A percentile compares a stretch with the other conserved stretches of the same genome.
Evolutionary conservation across 169 alveolate genomes (phyloP).

Genomic region (Plasmodium berghei): DNA sequence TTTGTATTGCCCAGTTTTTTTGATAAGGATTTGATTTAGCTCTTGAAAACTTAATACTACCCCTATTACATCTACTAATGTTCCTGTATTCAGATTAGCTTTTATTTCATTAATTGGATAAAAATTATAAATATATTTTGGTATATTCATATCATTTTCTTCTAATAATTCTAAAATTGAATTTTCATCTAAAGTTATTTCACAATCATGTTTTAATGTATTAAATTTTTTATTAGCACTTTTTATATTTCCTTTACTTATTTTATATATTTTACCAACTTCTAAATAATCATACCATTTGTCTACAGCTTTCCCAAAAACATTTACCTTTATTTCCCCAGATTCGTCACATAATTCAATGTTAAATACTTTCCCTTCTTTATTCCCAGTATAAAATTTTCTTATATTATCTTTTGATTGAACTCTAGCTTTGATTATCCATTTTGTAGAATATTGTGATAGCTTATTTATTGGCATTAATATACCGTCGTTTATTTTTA

Average conservation of each 20-base stretch:
- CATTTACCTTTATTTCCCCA: constrained; percentile 82
- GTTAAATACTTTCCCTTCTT: constrained; percentile 66
- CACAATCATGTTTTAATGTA: constrained; percentile 82
- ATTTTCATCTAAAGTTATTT: constrained; percentile 82
- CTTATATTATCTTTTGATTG: constrained; percentile 59
- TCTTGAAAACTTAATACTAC: constrained; percentile 73
- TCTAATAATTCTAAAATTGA: constrained; percentile 80
- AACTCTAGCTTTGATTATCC: constrained; percentile 75
- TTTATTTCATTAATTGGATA: constrained; percentile 78
- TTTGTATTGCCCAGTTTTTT: constrained; percentile 78
- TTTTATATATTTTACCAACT: constrained; percentile 84
- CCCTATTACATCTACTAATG: constrained; percentile 83
- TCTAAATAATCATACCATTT: constrained; percentile 85
- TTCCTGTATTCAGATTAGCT: constrained; percentile 71
- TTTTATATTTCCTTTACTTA: constrained; percentile 83
- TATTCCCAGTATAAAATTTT: constrained; percentile 35
- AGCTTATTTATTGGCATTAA: constrained; percentile 69
- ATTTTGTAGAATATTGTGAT: constrained; percentile 68
- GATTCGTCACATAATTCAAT: constrained; percentile 71
- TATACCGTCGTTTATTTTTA: constrained; percentile 66
- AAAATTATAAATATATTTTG: constrained; percentile 79
- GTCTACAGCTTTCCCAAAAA: constrained; percentile 87
- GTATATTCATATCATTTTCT: constrained; percentile 80
- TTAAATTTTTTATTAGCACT: constrained; percentile 85
- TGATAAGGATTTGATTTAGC: constrained; percentile 12